Conservation (phyloP, 2,329 filamentous ascomycete species). For the Acrocalymma vagum region DNA sequence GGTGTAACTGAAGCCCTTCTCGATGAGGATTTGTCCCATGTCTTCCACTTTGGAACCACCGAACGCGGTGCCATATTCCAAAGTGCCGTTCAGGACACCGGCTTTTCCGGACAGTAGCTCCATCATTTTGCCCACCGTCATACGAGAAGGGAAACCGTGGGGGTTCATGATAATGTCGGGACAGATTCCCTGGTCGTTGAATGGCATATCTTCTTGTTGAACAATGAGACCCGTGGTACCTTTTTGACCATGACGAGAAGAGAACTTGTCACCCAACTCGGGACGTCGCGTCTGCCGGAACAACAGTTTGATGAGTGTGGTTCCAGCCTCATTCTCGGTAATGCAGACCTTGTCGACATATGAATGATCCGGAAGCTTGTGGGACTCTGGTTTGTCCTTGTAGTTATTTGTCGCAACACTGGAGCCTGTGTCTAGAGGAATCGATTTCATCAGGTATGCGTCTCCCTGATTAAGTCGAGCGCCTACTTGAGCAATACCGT, state of each 20-base stretch:
- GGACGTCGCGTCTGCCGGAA: conserved; percentile 95
- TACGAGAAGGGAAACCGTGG: conserved; percentile 98
- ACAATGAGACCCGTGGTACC: conserved; percentile 97
- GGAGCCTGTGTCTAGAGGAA: conserved; percentile 78
- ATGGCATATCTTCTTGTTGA: conserved; percentile 96
- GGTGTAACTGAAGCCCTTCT: conserved; percentile 92
- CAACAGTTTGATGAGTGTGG: conserved; percentile 89
- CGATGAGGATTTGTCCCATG: conserved; percentile 85
- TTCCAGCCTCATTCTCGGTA: conserved; percentile 85
- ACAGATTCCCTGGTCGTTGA: conserved; percentile 87
- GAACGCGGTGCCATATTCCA: conserved; percentile 90
- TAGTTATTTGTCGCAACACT: conserved; percentile 73
- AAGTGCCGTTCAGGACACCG: conserved; percentile 82
- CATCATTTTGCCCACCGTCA: conserved; percentile 98
- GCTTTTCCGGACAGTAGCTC: conserved; percentile 96
- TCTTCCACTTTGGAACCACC: conserved; percentile 85
- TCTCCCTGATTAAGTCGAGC: conserved; percentile 80
- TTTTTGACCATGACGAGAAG: conserved; percentile 97
- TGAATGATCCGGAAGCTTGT: conserved; percentile 82
- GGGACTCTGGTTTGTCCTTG: conserved; percentile 73
- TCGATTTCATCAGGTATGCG: conserved; percentile 89
- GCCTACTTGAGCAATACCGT: conserved; percentile 89
- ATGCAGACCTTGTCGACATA: conserved; percentile 98
- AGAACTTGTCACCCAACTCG: conserved; percentile 98
- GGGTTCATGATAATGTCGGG: conserved; percentile 99